Evolutionary conservation across 1,284 basidiomycete genomes (phyloP), one percentile per base, ranked within the genome.

Genomic region (Cutaneotrichosporon spelunceum): DNA sequence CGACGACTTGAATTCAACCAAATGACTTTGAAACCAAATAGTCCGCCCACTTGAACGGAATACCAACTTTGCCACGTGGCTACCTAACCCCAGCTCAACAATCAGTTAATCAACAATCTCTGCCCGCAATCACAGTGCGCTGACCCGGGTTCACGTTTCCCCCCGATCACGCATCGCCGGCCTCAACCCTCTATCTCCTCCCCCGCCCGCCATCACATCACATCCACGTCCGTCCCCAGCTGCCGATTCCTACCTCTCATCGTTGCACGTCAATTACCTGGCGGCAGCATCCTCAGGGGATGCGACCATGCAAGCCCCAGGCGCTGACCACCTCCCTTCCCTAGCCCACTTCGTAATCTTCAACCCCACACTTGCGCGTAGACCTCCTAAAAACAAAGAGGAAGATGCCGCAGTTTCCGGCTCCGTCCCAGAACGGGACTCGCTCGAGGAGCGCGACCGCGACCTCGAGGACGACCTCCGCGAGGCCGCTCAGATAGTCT

Each of bases 311-410:
- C 24, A 29, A 4, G 27, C 14, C 23, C n/a, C 34, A 8, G 33
- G 34, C 7, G 49, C 53, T 26, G 50, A 39, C 47, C 14, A 45
- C 44, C 52, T 34, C 34, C 50, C 52, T 11, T 61, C 66, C n/a
- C 66, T 78, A 39, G 71, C 74, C 19, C 74, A 76, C 52, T 73
- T 78, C 54, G 72, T 72, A 45, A 74, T 78, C 29, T 76, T 76
- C 74, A 74, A 74, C 59, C 75, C 76, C 4, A 67, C 70, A 2
- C 63, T 76, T 4, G 54, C 61, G 7, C 7, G 39, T 3, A 50
- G 50, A 39, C 39, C 39, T 7, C 44, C 21, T 33, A 47, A n/a
- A 26, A 26, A 21, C 24, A 33, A 27, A 19, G 26, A 19, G 14
- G 36, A 27, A 19, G 26, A 19, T 27, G 36, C 21, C 10, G 49